Evolutionary conservation across 2,329 filamentous ascomycete genomes (phyloP), one percentile per base, ranked within the genome.

Genomic region (Scortechinia acanthostroma): DNA sequence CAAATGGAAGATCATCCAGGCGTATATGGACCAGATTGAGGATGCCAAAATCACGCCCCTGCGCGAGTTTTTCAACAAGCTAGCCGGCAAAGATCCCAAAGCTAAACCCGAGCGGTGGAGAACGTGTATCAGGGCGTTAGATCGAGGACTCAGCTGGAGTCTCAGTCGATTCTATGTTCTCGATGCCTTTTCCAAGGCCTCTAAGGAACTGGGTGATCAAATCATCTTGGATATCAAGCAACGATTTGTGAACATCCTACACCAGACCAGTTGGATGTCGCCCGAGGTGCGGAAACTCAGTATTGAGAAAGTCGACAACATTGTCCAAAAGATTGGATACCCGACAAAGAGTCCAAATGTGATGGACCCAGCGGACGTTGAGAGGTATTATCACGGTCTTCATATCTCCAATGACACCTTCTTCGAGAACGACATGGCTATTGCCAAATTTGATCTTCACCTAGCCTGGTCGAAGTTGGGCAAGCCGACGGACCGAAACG

Each of bases 151-250:
- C 19, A 75, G 75, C 2, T 88, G 83, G 82, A 81, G 85, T 43
- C 63, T 86, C 15, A 83, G 80, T 55, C 76, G 81, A 19, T 87
- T 88, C 63, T 89, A 82, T 50, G 70, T 88, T 2, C 75, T 87
- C 49, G 77, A 77, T 43, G 73, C 81, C 1, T 88, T 88, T 53
- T 78, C 80, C 0, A 71, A 80, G 13, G 73, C 78, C 17, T 80
- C 81, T 0, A 85, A 86, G 56, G 63, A 76, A 3, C 76, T 86
- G 42, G 82, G 82, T 15, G 79, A 87, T 47, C 72, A 79, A 45
- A 80, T 90, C 51, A 75, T 88, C n/a, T 74, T 74, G 6, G 80
- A 86, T 50, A 83, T 89, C 56, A 86, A 85, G 58, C 68, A 74
- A 15, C 72, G 77, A 17, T 88, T 88, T 52, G 72, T 75, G 2